Evolutionary conservation across 805 yeast genomes (phyloP), one percentile per base, ranked within the genome.

Genomic region (Pichia phayaonensis): DNA sequence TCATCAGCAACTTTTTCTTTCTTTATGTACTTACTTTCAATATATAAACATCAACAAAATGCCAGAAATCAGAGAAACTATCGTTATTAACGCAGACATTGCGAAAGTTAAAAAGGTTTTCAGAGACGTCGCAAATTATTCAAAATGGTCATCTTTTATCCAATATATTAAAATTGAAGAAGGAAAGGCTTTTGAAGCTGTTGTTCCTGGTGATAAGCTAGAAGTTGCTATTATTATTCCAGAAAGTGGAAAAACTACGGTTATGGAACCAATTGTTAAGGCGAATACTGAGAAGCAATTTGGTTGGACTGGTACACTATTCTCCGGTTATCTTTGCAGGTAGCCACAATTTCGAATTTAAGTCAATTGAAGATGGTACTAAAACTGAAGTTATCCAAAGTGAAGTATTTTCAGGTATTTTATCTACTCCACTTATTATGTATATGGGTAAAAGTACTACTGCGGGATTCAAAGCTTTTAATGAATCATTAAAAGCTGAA

Each of bases 401-500:
- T 21, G 46, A 47, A 43, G 23, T 16, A 10, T 42, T 42, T 31
- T 13, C 36, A 4, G 43, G 46, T 10, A 8, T 22, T n/a, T 27
- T 47, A 18, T 23, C 46, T 4, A 13, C 20, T 12, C 46, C 50
- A 15, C 23, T 47, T 11, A 8, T 47, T 16, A 21, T 16, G 34
- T 26, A 42, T 34, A 36, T 42, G 23, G 50, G 46, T 8, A 20
- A 42, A 18, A 23, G 29, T 15, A 23, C 50, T 22, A 20, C 22
- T 13, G 13, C 16, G 4, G 50, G 50, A 20, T 47, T 42, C 12
- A 42, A 41, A 15, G 13, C 15, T 10, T 47, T 29, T 21, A 42
- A 47, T 47, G 38, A 42, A 27, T 21, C 46, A 8, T 36, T 47
- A 16, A 47, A 47, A 31, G 8, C 16, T 3, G 22, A 46, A 46